Percentiles rank a stretch among this genome's conserved stretches.
phyloP scores from a whole-genome alignment of 2,329 filamentous ascomycete species.

The Claviceps monticola region DNA sequence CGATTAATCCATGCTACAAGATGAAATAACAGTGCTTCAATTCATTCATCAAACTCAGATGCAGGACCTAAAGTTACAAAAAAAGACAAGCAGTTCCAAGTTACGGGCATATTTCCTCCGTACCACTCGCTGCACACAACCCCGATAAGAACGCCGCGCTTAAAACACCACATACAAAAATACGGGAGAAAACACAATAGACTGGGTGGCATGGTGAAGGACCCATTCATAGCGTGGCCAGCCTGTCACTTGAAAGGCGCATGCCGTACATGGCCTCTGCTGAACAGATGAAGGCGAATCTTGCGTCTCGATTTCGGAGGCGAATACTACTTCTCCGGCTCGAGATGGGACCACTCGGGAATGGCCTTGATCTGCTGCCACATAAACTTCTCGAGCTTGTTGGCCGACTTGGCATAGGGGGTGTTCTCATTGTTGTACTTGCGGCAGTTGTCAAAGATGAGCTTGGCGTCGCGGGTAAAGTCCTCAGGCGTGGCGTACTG shows the following conservation, averaged over 20 bases:
- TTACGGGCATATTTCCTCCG: not conserved
- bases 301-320: slow-evolving; percentile 4
- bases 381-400: slow-evolving; percentile 88
- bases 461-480: slow-evolving; percentile 74
- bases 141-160: not conserved
- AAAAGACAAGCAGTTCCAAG: too few species aligned
- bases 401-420: slow-evolving; percentile 87
- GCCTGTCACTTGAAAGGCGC: not conserved
- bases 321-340: slow-evolving; percentile 29
- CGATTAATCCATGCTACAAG: too few species aligned
- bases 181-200: not conserved
- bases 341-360: slow-evolving; percentile 72
- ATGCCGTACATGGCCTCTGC: not conserved
- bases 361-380: slow-evolving; percentile 85
- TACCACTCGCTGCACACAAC: not conserved
- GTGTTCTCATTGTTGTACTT: slow-evolving; percentile 95
- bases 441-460: slow-evolving; percentile 90
- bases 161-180: not conserved
- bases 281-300: not conserved
- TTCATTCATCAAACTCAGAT: too few species aligned
- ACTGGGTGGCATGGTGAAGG: too few species aligned
- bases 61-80: too few species aligned
- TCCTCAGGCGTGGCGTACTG: slow-evolving; percentile 85
- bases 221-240: too few species aligned
- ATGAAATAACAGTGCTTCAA: too few species aligned